Percentiles rank a stretch among this genome's conserved stretches.
Evolutionary conservation across 2,329 filamentous ascomycete genomes (phyloP).

Genomic region (Penicillium sp.): DNA sequence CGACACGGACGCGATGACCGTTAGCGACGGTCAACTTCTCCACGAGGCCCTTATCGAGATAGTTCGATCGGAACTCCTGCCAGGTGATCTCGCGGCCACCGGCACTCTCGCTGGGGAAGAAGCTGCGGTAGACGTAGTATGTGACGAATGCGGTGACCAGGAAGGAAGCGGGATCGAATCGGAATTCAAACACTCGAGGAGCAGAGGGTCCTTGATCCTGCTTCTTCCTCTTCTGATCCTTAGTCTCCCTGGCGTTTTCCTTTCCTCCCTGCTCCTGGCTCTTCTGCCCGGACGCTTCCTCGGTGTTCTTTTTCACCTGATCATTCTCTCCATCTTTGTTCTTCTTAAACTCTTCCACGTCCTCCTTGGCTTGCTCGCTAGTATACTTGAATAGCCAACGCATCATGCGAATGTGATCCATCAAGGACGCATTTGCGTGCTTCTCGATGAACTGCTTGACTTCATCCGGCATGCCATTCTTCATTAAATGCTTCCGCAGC

Average conservation of each 20-base stretch:
- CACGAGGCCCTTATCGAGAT: slow-evolving; percentile 93
- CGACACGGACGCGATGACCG: slow-evolving; percentile 75
- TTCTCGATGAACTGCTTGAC: slow-evolving; percentile 66
- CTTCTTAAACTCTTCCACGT: slow-evolving; percentile 43
- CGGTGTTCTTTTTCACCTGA: slow-evolving; percentile 26
- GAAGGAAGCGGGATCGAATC: slow-evolving; percentile 59
- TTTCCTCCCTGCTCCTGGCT: slow-evolving; percentile 35
- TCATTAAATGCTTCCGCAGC: slow-evolving; percentile 65
- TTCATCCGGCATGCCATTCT: slow-evolving; percentile 70
- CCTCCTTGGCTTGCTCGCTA: slow-evolving; percentile 48
- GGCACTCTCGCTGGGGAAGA: slow-evolving; percentile 67
- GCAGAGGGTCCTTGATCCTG: slow-evolving; percentile 33
- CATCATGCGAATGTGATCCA: slow-evolving; percentile 64
- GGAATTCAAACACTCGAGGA: slow-evolving; percentile 51
- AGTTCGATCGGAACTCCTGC: slow-evolving; percentile 93
- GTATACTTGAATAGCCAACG: slow-evolving; percentile 61
- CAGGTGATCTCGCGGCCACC: slow-evolving; percentile 82
- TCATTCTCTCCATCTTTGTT: slow-evolving; percentile 24
- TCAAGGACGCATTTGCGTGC: slow-evolving; percentile 55
- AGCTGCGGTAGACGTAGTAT: slow-evolving; percentile 65
- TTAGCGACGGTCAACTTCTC: slow-evolving; percentile 86
- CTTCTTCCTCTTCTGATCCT: slow-evolving; percentile 31
- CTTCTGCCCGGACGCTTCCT: slow-evolving; percentile 25
- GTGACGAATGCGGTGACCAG: slow-evolving; percentile 63
- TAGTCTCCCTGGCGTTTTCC: slow-evolving; percentile 28